A percentile compares a stretch with the other conserved stretches of the same genome.
These are phyloP conservation scores for Epichloe sp. DNA, from an alignment of 2,329 filamentous ascomycete species.

Conservation along the genomic window DNA sequence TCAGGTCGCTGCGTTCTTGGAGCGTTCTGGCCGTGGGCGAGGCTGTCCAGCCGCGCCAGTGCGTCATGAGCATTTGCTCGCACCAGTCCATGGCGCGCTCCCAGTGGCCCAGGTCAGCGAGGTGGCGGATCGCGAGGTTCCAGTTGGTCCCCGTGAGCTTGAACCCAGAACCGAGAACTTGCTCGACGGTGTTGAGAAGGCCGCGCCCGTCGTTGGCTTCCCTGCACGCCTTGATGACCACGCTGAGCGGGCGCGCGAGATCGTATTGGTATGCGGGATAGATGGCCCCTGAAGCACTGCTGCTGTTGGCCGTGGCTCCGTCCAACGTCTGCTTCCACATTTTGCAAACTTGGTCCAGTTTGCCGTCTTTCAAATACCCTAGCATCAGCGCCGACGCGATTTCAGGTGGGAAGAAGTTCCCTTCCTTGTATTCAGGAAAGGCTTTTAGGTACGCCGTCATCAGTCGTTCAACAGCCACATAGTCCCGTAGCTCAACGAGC, in stretches of 20 bases:
- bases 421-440: slow-evolving; percentile 20
- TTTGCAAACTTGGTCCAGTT: slow-evolving; percentile 46
- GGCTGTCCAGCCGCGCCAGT: slow-evolving; percentile 60
- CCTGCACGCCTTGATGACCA: slow-evolving; percentile 33
- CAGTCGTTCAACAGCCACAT: slow-evolving; percentile 42
- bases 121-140: slow-evolving; percentile 61
- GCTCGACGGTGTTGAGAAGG: slow-evolving; percentile 36
- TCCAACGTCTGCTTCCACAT: slow-evolving; percentile 53
- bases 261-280: slow-evolving; percentile 39
- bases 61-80: slow-evolving; percentile 64
- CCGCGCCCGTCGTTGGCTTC: slow-evolving; percentile 28
- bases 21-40: slow-evolving; percentile 7
- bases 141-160: slow-evolving; percentile 62
- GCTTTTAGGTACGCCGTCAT: slow-evolving; percentile 38
- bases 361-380: slow-evolving; percentile 42
- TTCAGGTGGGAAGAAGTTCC: slow-evolving; percentile 32
- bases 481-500: slow-evolving; percentile 25
- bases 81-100: slow-evolving; percentile 59
- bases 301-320: slow-evolving; percentile 29
- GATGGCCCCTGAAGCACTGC: slow-evolving; percentile 16
- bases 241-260: slow-evolving; percentile 33
- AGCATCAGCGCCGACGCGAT: slow-evolving; percentile 57
- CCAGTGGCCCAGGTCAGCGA: slow-evolving; percentile 46
- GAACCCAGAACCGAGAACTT: slow-evolving; percentile 56
- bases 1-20: slow-evolving; percentile 25